Percentiles rank a stretch among this genome's conserved stretches.
Conservation (phyloP, 305 asterid genomes). For the Fraxinus platypoda region DNA sequence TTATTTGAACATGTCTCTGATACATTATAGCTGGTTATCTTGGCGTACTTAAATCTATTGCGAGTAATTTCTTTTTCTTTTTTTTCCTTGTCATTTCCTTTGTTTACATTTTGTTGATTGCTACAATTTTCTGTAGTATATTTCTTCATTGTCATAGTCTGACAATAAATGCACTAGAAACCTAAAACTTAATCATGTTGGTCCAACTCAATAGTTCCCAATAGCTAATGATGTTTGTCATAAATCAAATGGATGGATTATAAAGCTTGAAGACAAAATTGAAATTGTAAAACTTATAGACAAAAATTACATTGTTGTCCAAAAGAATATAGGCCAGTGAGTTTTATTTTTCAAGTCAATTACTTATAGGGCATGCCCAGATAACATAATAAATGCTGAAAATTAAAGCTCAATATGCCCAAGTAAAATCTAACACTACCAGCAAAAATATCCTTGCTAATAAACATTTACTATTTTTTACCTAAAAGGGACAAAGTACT, state of each 20-base stretch:
- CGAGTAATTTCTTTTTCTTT: background rate
- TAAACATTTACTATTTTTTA: background rate
- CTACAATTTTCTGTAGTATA: background rate
- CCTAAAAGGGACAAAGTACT: background rate
- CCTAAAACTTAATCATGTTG: background rate
- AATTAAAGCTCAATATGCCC: background rate
- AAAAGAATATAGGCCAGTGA: background rate
- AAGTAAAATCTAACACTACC: background rate
- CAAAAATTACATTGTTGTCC: background rate
- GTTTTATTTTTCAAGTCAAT: background rate
- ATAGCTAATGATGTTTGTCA: background rate
- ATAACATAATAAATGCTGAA: background rate
- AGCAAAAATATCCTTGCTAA: background rate
- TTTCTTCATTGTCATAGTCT: background rate
- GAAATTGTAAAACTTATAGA: background rate
- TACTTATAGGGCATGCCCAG: background rate
- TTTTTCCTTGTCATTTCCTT: background rate
- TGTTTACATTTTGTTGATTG: background rate
- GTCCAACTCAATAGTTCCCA: background rate
- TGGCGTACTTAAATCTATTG: background rate
- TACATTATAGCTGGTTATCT: background rate
- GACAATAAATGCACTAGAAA: background rate
- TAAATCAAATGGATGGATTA: background rate
- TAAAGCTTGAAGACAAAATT: background rate
- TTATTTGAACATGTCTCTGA: background rate